Evolutionary conservation across 2,329 filamentous ascomycete genomes (phyloP), one percentile per base, ranked within the genome.

Genomic region (Albifimbria verrucaria): DNA sequence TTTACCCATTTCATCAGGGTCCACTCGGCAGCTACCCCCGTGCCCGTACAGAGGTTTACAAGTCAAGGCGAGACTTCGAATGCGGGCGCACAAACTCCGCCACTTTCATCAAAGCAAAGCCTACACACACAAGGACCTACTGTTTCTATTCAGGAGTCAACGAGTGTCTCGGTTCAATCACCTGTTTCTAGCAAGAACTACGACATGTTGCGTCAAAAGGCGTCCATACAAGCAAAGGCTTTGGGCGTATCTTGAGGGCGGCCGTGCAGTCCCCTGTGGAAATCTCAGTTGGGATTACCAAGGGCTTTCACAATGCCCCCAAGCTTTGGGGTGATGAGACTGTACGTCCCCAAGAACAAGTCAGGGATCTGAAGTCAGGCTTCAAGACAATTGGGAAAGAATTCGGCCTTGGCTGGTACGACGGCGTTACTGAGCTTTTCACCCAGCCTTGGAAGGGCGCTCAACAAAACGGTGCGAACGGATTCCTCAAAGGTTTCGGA

Each of bases 291-390:
- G 88, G 88, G 1, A 72, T 96, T 28, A 87, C 90, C 0, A 88
- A 87, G 67, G 92, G 91, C 0, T 93, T 96, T 65, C 87, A 92
- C 64, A 96, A 96, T 62, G 86, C 88, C 2, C 91, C 92, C 0
- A 86, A 84, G 59, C 74, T 96, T 2, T 96, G 94, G 65, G 88
- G 90, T 44, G 91, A 94, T 63, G 83, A 89, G 3, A 91, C 85
- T 1, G 86, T 96, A 1, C 80, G 89, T 10, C 86, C 87, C 22
- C 74, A 81, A 1, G 87, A 90, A 52, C 89, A 88, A 60, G 88
- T 96, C 7, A 91, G 87, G 0, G 87, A 85, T 52, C 74, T 95
- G 50, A 79, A 82, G 52, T 89, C 85, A 57, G 92, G 92, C 0
- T 69, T 95, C 22, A 85, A 79, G 57, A 85, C 90, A 46, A 91